Base-by-base conservation (phyloP, 768 basidiomycete genomes). In the Kwoniella heveanensis region DNA sequence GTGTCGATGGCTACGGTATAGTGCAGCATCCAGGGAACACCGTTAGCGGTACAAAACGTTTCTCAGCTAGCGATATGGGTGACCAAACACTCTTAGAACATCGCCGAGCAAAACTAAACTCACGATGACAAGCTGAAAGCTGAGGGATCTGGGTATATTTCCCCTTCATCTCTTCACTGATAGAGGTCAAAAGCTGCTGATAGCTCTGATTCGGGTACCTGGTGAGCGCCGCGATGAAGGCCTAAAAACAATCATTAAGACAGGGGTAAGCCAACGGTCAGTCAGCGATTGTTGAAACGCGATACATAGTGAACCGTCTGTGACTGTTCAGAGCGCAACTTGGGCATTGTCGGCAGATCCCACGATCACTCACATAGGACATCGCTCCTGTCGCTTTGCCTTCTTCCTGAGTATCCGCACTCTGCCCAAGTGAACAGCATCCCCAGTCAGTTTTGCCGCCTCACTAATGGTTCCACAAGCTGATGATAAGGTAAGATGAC, bases 321-420 rank as follows among this genome's bases (percentile, higher is more conserved):
- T n/a, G n/a, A n/a, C n/a, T n/a, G n/a, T n/a, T n/a, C n/a, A n/a
- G n/a, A n/a, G n/a, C n/a, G n/a, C n/a, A n/a, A n/a, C n/a, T n/a
- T n/a, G n/a, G n/a, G n/a, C n/a, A n/a, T n/a, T n/a, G n/a, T n/a
- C n/a, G n/a, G n/a, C n/a, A n/a, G n/a, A n/a, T n/a, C n/a, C n/a
- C n/a, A n/a, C n/a, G 27, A n/a, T 29, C 7, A 58, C 71, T 46
- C 22, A 73, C 71, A 62, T 74, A 83, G 7, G 77, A 79, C 83
- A 83, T 83, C 6, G 83, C 83, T 7, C 83, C 83, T 0, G 83
- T 84, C 1, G 82, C 82, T 67, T 80, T 71, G 0, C 83, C 83
- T 1, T 70, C 81, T 67, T 83, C 82, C 53, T 71, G 55, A 2
- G 83, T 81, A 60, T 84, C 83, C 3, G 83, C 83, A 51, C 73